phyloP scores from a whole-genome alignment of 2,329 filamentous ascomycete genomes.

The Trichoderma sp. region DNA sequence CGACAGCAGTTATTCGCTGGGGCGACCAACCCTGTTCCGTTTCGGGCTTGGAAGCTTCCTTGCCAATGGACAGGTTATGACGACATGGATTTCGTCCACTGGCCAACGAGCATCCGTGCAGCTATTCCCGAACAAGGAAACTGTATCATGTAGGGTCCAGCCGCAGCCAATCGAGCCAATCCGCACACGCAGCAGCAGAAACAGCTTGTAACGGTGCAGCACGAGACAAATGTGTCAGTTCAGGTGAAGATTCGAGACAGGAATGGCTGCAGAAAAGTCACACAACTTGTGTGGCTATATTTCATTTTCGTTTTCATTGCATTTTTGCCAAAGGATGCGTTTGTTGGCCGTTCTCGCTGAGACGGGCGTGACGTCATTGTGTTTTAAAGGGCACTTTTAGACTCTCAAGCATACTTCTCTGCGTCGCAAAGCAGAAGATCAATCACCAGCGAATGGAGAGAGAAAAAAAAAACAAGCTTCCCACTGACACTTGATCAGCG shows the following conservation, averaged over 20 bases:
- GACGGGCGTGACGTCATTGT: neutral
- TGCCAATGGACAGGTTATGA: slow-evolving; percentile 7
- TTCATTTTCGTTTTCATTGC: neutral
- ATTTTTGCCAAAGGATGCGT: neutral
- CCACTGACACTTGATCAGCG: neutral
- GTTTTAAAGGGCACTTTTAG: neutral
- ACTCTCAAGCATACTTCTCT: neutral
- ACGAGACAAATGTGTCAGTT: neutral
- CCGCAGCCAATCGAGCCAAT: neutral
- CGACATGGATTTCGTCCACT: slow-evolving; percentile 17
- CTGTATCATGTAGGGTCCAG: neutral
- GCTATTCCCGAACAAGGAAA: neutral
- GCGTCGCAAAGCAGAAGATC: neutral
- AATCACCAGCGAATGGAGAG: too few relatives aligned
- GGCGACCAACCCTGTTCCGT: neutral
- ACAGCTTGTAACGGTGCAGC: too few relatives aligned
- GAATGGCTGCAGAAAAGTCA: neutral
- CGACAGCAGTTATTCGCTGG: neutral
- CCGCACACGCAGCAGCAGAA: neutral
- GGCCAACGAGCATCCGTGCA: neutral
- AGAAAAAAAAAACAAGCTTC: slow-evolving; percentile 18
- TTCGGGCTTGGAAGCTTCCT: neutral
- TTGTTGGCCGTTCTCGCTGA: neutral
- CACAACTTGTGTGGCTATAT: neutral
- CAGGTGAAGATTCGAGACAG: neutral